Evolutionary conservation across 1,139 yeast species (phyloP).

Genomic region (Taphrina populina): DNA sequence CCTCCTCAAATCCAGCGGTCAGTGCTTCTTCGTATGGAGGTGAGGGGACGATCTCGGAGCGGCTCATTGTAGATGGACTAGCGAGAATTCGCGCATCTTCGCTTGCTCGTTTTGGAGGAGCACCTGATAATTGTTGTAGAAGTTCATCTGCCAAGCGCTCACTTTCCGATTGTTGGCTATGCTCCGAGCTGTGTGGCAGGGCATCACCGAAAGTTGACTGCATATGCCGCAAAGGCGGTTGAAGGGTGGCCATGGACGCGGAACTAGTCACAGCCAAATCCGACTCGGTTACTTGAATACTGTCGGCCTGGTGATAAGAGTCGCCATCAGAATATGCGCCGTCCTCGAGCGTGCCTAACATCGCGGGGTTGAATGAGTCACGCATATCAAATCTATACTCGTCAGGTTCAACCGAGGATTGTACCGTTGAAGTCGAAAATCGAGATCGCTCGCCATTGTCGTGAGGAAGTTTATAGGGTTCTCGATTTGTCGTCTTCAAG

Average conservation of each 20-base stretch:
- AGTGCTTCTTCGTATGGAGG: too few species aligned
- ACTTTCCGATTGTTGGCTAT: not conserved
- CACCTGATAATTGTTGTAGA: conserved; percentile 1
- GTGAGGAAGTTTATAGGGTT: not conserved
- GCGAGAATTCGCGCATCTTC: too few species aligned
- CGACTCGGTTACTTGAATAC: not conserved
- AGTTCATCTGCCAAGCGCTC: conserved; percentile 13
- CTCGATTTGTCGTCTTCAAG: not conserved
- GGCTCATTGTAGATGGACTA: too few species aligned
- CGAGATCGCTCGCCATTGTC: not conserved
- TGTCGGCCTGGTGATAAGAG: not conserved
- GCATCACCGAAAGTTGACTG: conserved; percentile 1
- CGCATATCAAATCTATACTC: conserved; percentile 16
- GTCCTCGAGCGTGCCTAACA: not conserved
- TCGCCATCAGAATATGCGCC: conserved; percentile 11
- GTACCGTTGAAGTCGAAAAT: conserved; percentile 5
- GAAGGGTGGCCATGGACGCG: conserved; percentile 5
- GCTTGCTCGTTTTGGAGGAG: not conserved
- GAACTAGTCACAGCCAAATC: conserved; percentile 5
- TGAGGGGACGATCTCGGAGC: too few species aligned
- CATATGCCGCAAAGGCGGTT: conserved; percentile 12
- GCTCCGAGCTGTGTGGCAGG: too few species aligned
- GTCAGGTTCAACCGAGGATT: not conserved
- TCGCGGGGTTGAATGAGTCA: conserved; percentile 16
- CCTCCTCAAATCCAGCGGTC: too few species aligned